Conservation (phyloP, 352 stramenopile genomes). For the Phytophthora chlamydospora region DNA sequence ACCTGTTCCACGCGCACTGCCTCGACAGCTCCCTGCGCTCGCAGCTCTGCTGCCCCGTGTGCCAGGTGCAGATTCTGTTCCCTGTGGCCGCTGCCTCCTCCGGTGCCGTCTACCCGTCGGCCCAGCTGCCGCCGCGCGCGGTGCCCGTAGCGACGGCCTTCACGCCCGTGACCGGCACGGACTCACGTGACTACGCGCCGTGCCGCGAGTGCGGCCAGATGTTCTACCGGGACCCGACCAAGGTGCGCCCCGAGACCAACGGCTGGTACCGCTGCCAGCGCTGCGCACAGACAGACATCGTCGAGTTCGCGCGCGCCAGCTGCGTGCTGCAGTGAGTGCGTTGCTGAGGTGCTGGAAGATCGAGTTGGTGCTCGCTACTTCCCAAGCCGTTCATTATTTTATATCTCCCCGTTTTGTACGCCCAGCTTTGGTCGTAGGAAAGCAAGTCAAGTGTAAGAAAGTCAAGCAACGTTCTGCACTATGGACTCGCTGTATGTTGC, state of each 20-base stretch:
- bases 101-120: slow-evolving; percentile 26
- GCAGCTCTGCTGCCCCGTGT: slow-evolving; percentile 59
- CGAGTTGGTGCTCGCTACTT: background rate
- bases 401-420: slow-evolving; percentile 19
- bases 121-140: slow-evolving; percentile 18
- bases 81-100: slow-evolving; percentile 33
- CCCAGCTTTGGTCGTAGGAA: slow-evolving; percentile 3
- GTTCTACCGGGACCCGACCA: slow-evolving; percentile 65
- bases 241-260: slow-evolving; percentile 65
- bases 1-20: slow-evolving; percentile 71
- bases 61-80: slow-evolving; percentile 67
- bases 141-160: slow-evolving; percentile 38
- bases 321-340: slow-evolving; percentile 56
- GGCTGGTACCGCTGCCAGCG: slow-evolving; percentile 72
- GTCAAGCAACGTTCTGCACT: background rate
- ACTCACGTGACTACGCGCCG: slow-evolving; percentile 44
- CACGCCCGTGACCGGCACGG: slow-evolving; percentile 42
- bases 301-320: slow-evolving; percentile 57
- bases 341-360: background rate
- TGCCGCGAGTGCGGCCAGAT: slow-evolving; percentile 68
- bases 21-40: slow-evolving; percentile 56
- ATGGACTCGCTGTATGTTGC: too few species aligned
- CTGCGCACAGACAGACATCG: slow-evolving; percentile 58
- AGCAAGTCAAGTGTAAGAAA: slow-evolving; percentile 5
- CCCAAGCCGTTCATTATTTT: slow-evolving; percentile 14